Percentiles rank a stretch among this genome's conserved stretches.
Conservation (phyloP, 768 basidiomycete genomes). For the Kwoniella dendrophila region DNA sequence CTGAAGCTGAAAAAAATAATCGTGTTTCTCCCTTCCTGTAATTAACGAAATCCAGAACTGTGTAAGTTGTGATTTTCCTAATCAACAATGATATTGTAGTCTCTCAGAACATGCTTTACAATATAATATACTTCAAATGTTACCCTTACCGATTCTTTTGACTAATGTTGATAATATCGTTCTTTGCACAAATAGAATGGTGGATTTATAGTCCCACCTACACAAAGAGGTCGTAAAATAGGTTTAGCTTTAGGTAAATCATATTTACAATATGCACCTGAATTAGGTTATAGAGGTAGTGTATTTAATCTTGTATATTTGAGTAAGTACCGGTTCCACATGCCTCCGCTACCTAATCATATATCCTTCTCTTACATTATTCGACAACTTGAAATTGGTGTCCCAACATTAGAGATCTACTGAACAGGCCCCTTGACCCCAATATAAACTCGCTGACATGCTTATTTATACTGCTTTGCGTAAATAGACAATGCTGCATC, state of each 20-base stretch:
- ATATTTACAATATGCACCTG: conserved; percentile 78
- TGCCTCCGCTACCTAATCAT: neutral
- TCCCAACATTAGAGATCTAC: too few species aligned
- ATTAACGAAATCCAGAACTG: conserved; percentile 43
- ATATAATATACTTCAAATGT: neutral
- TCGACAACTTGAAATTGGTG: too few species aligned
- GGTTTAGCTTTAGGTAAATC: conserved; percentile 74
- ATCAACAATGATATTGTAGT: too few species aligned
- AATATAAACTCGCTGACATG: neutral
- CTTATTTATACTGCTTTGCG: too few species aligned
- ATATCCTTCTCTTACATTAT: neutral
- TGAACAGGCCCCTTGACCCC: neutral
- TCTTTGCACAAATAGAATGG: conserved; percentile 65
- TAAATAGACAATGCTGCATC: conserved; percentile 68
- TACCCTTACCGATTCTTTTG: neutral
- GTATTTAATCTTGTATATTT: conserved; percentile 90
- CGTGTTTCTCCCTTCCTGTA: neutral
- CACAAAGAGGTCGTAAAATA: conserved; percentile 67
- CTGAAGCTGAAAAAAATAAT: neutral
- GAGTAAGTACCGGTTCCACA: conserved; percentile 54
- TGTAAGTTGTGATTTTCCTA: conserved; percentile 13
- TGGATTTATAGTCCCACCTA: conserved; percentile 76
- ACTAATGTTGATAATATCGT: neutral
- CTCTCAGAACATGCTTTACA: too few species aligned
- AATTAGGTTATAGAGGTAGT: conserved; percentile 59